Conservation (phyloP, 2,329 filamentous ascomycete genomes). For the Fusarium cicatricum region DNA sequence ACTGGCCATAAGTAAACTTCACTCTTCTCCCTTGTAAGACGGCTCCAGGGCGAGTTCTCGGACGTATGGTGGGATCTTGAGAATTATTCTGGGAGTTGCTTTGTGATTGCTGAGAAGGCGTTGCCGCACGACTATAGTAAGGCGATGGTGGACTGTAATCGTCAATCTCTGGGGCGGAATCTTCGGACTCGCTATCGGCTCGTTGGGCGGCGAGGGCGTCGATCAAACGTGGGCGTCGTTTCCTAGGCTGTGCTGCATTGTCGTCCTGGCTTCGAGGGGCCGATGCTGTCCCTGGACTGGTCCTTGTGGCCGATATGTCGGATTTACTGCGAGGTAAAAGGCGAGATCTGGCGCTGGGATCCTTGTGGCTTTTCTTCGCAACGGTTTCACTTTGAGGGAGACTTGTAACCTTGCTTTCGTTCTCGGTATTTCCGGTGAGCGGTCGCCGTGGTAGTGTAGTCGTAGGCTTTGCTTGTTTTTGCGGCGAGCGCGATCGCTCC, state of each 20-base stretch:
- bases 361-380: slow-evolving; percentile 19
- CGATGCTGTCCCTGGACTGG: background rate
- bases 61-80: slow-evolving; percentile 34
- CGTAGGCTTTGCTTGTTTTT: slow-evolving; percentile 18
- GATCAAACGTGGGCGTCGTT: slow-evolving; percentile 49
- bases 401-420: slow-evolving; percentile 1
- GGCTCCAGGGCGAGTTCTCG: slow-evolving; percentile 38
- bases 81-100: slow-evolving; percentile 23
- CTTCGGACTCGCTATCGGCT: slow-evolving; percentile 46
- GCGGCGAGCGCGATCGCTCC: slow-evolving; percentile 2
- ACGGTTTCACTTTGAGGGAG: background rate
- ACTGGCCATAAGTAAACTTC: slow-evolving; percentile 48
- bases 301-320: slow-evolving; percentile 8
- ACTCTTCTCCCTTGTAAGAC: slow-evolving; percentile 44
- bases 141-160: slow-evolving; percentile 10
- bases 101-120: slow-evolving; percentile 33
- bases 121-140: slow-evolving; percentile 24
- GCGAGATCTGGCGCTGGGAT: slow-evolving; percentile 2
- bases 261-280: slow-evolving; percentile 5
- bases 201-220: slow-evolving; percentile 54
- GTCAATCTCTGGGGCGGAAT: slow-evolving; percentile 26
- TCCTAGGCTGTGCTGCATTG: slow-evolving; percentile 16
- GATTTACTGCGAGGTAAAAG: slow-evolving; percentile 16
- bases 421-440: slow-evolving; percentile 3
- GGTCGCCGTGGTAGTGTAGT: slow-evolving; percentile 22